Base-by-base conservation (phyloP, 495 filamentous ascomycete species). In the Aspergillus coremiiformis region DNA sequence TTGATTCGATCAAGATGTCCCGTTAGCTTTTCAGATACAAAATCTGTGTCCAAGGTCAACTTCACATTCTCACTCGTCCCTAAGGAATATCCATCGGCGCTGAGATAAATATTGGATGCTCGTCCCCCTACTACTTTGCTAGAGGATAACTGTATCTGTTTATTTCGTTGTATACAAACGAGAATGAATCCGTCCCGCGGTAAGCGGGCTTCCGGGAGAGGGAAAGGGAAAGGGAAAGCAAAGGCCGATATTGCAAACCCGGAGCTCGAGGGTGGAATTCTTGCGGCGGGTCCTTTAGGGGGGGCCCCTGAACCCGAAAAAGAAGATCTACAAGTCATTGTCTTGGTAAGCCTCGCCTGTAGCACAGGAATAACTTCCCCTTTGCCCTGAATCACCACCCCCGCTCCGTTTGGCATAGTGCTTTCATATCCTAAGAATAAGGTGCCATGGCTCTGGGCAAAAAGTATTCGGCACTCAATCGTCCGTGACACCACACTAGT, bases 301-400 rank as follows among this genome's bases (percentile, higher is more conserved):
- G 8, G 8, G 24, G 4, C 24, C 8, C 24, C 24, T 8, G 30
- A 20, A 49, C 59, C 19, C 3, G 22, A 23, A 8, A 43, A 30
- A n/a, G 46, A 19, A 39, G 49, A 46, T 39, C 20, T 91, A 69
- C 84, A 91, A 62, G 80, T 91, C 47, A 89, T 90, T 71, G 78
- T 90, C 49, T 70, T 91, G 73, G 87, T 91, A 75, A 80, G 87
- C 80, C 17, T 48, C 44, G 12, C 27, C 9, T 19, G 12, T n/a
- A n/a, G 5, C 39, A 14, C 15, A 22, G 11, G n/a, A 4, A 41
- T 29, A 30, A 32, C 22, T 44, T 37, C 24, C 22, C 10, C 41
- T 15, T 1, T 30, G 22, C 14, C 19, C 11, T 7, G 10, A 44
- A 20, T 8, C 24, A 17, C 14, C 24, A 24, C 39, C 12, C 7